Evolutionary conservation across 2,329 filamentous ascomycete species (phyloP).

Genomic region (Dissoconium aciculare): DNA sequence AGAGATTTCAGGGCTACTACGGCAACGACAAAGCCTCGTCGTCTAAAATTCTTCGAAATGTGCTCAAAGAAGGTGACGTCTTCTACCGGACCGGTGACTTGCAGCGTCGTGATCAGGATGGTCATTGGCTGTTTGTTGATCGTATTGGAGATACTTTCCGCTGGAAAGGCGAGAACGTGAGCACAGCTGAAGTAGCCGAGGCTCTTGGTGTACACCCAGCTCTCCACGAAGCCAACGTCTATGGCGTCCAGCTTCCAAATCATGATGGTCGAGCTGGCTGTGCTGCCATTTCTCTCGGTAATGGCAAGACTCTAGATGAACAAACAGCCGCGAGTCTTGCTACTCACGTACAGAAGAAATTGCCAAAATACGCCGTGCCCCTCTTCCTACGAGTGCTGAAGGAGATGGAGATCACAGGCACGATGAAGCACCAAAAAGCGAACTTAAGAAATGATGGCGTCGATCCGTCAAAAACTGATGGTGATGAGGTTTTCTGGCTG

Average conservation of each 20-base stretch:
- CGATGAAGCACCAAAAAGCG: conserved; percentile 80
- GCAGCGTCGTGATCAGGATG: conserved; percentile 53
- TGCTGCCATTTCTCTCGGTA: conserved; percentile 47
- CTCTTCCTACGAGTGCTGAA: conserved; percentile 57
- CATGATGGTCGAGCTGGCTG: conserved; percentile 78
- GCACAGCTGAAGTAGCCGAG: conserved; percentile 54
- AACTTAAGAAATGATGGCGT: conserved; percentile 58
- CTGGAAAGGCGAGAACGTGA: conserved; percentile 45
- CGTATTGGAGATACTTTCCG: conserved; percentile 64
- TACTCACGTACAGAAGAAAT: conserved; percentile 37
- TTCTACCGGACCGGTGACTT: conserved; percentile 81
- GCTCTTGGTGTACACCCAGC: conserved; percentile 51
- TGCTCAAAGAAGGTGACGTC: conserved; percentile 60
- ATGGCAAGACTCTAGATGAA: conserved; percentile 25
- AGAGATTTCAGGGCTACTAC: conserved; percentile 69
- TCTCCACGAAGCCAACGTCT: conserved; percentile 70
- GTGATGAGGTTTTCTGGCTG: conserved; percentile 50
- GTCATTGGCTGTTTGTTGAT: conserved; percentile 66
- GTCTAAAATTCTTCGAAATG: conserved; percentile 58
- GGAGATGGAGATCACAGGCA: conserved; percentile 56
- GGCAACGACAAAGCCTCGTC: conserved; percentile 55
- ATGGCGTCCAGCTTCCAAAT: conserved; percentile 62
- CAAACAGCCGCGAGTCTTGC: conserved; percentile 39
- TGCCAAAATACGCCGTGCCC: conserved; percentile 64
- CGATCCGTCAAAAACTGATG: conserved; percentile 41